Percentiles rank a stretch among this genome's conserved stretches.
Conservation (phyloP, 164 flowering plant species). For the Vitis rupestris region DNA sequence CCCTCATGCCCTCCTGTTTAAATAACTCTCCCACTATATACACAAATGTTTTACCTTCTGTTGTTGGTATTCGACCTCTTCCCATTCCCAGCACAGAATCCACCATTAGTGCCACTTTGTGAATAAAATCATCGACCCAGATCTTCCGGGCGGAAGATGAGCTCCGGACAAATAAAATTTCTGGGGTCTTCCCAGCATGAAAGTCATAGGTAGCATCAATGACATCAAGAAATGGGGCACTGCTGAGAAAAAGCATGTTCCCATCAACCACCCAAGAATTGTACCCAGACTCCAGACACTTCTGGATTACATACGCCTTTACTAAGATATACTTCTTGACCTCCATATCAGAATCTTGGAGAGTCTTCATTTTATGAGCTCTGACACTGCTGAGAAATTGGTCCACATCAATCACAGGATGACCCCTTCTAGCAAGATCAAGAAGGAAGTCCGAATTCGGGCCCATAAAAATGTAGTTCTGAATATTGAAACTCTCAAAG, state of each 20-base stretch:
- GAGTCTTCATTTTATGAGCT: conserved; percentile 19
- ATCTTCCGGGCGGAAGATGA: conserved; percentile 41
- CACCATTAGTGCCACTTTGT: conserved; percentile 24
- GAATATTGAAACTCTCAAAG: conserved; percentile 68
- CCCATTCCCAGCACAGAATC: conserved; percentile 13
- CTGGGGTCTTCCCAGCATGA: conserved; percentile 33
- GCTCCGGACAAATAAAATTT: conserved; percentile 42
- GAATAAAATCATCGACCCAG: conserved; percentile 45
- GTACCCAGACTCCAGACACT: conserved; percentile 44
- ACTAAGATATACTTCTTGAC: conserved; percentile 44
- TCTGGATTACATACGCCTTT: conserved; percentile 46
- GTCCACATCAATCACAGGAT: conserved; percentile 63
- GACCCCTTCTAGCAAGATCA: conserved; percentile 86
- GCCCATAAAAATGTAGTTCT: conserved; percentile 67
- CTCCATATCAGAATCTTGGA: conserved; percentile 26
- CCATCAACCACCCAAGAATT: conserved; percentile 50
- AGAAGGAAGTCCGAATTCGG: conserved; percentile 40
- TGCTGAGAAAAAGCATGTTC: conserved; percentile 42
- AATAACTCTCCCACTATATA: conserved; percentile 26
- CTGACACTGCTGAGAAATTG: conserved; percentile 30
- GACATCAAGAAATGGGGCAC: conserved; percentile 24
- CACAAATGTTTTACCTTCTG: conserved; percentile 27
- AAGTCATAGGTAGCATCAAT: conserved; percentile 32
- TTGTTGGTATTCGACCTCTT: no score
- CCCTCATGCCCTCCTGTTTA: conserved; percentile 35